These are phyloP conservation scores for Dentipellis fragilis DNA, from an alignment of 768 basidiomycete genomes.

Conservation along the genomic window DNA sequence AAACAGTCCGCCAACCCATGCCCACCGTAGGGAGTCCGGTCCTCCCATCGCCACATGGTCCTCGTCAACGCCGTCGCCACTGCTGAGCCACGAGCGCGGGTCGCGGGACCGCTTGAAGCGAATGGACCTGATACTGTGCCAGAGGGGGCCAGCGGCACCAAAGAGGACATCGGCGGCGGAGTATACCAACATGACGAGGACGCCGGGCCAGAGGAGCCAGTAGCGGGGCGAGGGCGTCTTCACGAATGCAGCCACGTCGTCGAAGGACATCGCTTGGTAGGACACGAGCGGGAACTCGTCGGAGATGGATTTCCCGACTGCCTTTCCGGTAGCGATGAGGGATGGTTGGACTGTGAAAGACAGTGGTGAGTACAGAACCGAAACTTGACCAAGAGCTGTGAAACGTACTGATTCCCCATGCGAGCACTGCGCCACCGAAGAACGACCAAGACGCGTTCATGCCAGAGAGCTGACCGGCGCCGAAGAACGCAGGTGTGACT, in stretches of 20 bases:
- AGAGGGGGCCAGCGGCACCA: constrained; percentile 29
- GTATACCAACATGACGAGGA: constrained; percentile 51
- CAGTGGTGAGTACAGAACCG: not conserved
- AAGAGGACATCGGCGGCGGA: constrained; percentile 44
- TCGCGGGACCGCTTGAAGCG: constrained; percentile 4
- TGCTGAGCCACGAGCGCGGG: constrained; percentile 12
- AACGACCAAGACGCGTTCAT: constrained; percentile 50
- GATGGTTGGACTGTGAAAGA: constrained; percentile 31
- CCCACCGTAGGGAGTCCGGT: constrained; percentile 43
- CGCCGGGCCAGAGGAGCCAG: constrained; percentile 57
- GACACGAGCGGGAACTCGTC: constrained; percentile 34
- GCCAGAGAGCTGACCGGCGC: constrained; percentile 49
- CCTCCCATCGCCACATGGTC: constrained; percentile 44
- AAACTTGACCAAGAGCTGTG: not conserved
- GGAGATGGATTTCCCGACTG: constrained; percentile 30
- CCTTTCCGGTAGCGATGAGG: constrained; percentile 41
- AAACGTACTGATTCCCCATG: constrained; percentile 41
- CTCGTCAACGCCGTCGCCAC: constrained; percentile 28
- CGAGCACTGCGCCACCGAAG: constrained; percentile 41
- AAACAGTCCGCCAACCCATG: constrained; percentile 46
- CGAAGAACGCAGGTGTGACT: constrained; percentile 35
- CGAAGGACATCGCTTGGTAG: constrained; percentile 36
- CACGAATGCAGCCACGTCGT: constrained; percentile 30
- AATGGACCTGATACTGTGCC: constrained; percentile 4
- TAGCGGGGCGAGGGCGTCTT: constrained; percentile 42